phyloP scores from a whole-genome alignment of 2,329 filamentous ascomycete genomes.

The Ceratocystis albifundus region DNA sequence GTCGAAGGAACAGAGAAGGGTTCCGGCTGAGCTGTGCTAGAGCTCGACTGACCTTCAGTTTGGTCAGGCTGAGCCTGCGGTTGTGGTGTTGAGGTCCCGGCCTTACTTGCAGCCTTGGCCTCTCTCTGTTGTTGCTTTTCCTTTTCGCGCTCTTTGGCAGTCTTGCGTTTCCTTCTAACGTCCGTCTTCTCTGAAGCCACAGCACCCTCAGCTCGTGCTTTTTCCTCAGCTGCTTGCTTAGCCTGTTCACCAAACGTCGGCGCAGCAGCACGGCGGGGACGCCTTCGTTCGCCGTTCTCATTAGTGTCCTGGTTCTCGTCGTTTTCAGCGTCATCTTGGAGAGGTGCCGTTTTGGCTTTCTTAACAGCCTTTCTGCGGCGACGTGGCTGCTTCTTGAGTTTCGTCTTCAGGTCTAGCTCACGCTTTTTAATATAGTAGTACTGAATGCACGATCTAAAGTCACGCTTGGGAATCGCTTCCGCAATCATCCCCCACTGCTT shows the following conservation, averaged over 20 bases:
- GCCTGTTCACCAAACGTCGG: constrained; percentile 58
- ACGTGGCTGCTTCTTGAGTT: constrained; percentile 53
- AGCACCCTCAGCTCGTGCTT: constrained; percentile 17
- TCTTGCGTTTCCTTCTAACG: constrained; percentile 19
- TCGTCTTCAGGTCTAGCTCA: constrained; percentile 63
- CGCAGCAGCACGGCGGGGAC: constrained; percentile 54
- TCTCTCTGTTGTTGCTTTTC: constrained; percentile 38
- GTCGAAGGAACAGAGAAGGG: constrained; percentile 16
- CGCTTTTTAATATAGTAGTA: constrained; percentile 78
- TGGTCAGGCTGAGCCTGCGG: constrained; percentile 11
- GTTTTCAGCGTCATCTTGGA: constrained; percentile 55
- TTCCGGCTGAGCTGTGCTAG: not conserved
- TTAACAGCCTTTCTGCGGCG: constrained; percentile 45
- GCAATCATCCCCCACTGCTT: constrained; percentile 78
- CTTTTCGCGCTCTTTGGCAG: constrained; percentile 34
- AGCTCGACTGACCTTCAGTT: not conserved
- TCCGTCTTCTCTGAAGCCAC: constrained; percentile 17
- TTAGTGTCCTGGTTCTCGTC: constrained; percentile 46
- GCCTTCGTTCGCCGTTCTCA: constrained; percentile 49
- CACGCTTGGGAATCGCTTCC: constrained; percentile 52
- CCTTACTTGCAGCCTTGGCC: constrained; percentile 28
- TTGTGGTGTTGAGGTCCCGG: constrained; percentile 32
- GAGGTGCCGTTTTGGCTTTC: constrained; percentile 50
- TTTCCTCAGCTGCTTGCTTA: constrained; percentile 21
- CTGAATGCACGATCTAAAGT: constrained; percentile 70